Conservation (phyloP, 208 protist genomes). For the Lotmaria passim region DNA sequence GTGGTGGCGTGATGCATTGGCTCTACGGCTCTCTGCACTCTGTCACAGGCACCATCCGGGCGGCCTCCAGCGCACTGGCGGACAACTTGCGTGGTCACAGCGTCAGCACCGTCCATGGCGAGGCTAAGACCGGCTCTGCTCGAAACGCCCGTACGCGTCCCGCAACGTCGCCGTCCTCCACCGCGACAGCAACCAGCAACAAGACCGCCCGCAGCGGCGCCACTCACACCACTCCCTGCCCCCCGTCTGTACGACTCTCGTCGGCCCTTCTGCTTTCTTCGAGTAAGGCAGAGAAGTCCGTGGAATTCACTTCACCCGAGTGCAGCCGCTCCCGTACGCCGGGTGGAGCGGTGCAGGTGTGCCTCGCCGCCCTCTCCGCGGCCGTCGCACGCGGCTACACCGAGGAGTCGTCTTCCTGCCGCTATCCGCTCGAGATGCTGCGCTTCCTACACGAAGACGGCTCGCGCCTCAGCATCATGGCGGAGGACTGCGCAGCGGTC, state of each 20-base stretch:
- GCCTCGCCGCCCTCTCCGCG: conserved; percentile 41
- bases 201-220: not conserved
- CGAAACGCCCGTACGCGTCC: not conserved
- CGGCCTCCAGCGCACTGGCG: not conserved
- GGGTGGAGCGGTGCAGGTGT: conserved; percentile 21
- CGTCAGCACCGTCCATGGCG: not conserved
- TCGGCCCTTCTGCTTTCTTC: not conserved
- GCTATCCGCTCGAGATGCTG: conserved; percentile 53
- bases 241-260: conserved; percentile 1
- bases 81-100: conserved; percentile 6
- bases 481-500: conserved; percentile 39
- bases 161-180: not conserved
- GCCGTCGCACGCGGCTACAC: conserved; percentile 34
- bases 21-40: conserved; percentile 1
- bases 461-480: conserved; percentile 53
- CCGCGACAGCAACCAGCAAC: not conserved
- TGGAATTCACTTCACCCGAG: not conserved
- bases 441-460: conserved; percentile 66
- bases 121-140: not conserved
- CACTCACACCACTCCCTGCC: not conserved
- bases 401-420: conserved; percentile 28
- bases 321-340: conserved; percentile 3
- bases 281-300: not conserved
- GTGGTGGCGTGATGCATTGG: not conserved
- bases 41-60: not conserved